A percentile compares a stretch with the other conserved stretches of the same genome.
phyloP scores from a whole-genome alignment of 75 land plant genomes.

The Azolla pinnata region DNA sequence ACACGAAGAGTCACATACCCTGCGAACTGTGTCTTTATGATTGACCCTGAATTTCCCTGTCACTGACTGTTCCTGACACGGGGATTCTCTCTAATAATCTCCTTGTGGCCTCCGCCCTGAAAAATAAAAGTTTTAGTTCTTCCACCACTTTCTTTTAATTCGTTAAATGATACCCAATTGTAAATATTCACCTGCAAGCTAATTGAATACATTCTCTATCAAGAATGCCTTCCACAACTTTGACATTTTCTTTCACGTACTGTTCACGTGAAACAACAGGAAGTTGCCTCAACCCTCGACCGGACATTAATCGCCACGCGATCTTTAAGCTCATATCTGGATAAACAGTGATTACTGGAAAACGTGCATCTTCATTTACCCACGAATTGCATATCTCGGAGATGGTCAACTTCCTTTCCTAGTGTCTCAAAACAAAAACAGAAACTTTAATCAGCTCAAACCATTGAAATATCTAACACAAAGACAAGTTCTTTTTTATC shows the following conservation, averaged over 20 bases:
- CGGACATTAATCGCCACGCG: conserved; percentile 55
- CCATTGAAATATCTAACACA: neutral
- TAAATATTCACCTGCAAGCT: conserved; percentile 58
- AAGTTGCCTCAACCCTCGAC: conserved; percentile 52
- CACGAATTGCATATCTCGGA: conserved; percentile 40
- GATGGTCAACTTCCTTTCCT: conserved; percentile 42
- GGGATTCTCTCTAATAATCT: conserved; percentile 14
- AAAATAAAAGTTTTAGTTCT: neutral
- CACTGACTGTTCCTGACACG: no score
- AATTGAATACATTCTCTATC: conserved; percentile 71
- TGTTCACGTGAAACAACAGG: conserved; percentile 48
- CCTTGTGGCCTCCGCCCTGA: conserved; percentile 33
- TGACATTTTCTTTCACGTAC: conserved; percentile 5
- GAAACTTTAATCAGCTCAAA: neutral
- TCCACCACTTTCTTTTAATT: neutral
- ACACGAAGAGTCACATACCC: no score
- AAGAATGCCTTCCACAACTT: conserved; percentile 51
- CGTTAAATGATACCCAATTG: neutral
- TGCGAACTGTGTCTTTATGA: no score
- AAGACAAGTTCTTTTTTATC: no score
- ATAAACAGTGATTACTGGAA: conserved; percentile 39
- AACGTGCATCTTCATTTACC: conserved; percentile 20
- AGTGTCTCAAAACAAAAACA: neutral
- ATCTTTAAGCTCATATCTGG: conserved; percentile 46
- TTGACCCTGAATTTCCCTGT: no score